phyloP scores from a whole-genome alignment of 306 rosid genomes.

The Cucumis hystrix region DNA sequence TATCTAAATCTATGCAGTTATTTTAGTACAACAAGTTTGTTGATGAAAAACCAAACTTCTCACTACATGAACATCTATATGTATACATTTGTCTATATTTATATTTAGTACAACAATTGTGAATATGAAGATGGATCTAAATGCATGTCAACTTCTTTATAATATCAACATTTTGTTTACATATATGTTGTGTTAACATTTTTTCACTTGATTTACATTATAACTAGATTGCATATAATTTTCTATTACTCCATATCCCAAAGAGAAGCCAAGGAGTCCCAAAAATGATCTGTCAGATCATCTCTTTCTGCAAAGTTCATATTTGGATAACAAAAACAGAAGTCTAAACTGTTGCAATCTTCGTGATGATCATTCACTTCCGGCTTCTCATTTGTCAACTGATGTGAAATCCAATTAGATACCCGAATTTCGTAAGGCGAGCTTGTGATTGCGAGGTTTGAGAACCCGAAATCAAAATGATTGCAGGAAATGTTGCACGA shows the following conservation, averaged over 20 bases:
- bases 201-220: neutral
- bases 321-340: slow-evolving; percentile 6
- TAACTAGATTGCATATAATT: neutral
- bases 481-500: slow-evolving; percentile 14
- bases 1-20: too few relatives aligned
- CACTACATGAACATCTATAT: too few relatives aligned
- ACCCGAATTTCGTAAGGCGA: slow-evolving; percentile 42
- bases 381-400: slow-evolving; percentile 21
- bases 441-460: slow-evolving; percentile 20
- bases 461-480: slow-evolving; percentile 6
- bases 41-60: too few relatives aligned
- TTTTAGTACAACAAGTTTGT: too few relatives aligned
- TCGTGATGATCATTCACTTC: slow-evolving; percentile 15
- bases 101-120: too few relatives aligned
- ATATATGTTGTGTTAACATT: neutral
- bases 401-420: slow-evolving; percentile 39
- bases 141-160: too few relatives aligned
- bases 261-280: slow-evolving; percentile 33
- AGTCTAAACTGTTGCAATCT: slow-evolving; percentile 17
- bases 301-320: slow-evolving; percentile 15
- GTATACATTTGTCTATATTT: too few relatives aligned
- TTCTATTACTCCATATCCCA: slow-evolving; percentile 29
- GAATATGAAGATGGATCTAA: too few relatives aligned
- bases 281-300: slow-evolving; percentile 6
- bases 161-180: neutral